Percentiles rank a stretch among this genome's conserved stretches.
phyloP scores from a whole-genome alignment of 768 basidiomycete species.

The Lactifluus pinguis region DNA sequence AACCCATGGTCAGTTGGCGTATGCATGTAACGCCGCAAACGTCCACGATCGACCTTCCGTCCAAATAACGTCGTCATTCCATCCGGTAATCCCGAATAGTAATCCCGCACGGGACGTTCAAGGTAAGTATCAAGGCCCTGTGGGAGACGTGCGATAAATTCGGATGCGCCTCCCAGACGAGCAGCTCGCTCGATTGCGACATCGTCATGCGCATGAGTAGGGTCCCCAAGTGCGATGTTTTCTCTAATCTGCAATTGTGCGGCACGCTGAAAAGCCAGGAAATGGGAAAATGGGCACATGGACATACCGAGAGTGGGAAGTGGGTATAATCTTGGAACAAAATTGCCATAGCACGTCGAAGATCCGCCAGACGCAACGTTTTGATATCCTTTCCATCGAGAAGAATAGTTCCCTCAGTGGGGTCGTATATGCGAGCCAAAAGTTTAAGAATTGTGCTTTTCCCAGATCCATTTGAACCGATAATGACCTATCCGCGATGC shows the following conservation, averaged over 20 bases:
- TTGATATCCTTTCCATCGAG: constrained; percentile 56
- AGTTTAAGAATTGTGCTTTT: constrained; percentile 78
- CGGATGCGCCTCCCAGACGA: constrained; percentile 56
- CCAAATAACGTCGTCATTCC: constrained; percentile 59
- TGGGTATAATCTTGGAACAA: constrained; percentile 78
- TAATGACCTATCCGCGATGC: constrained; percentile 47
- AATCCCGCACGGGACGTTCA: constrained; percentile 56
- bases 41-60: constrained; percentile 31
- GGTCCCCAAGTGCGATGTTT: constrained; percentile 70
- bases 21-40: not conserved
- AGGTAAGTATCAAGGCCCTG: constrained; percentile 67
- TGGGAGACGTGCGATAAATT: constrained; percentile 53
- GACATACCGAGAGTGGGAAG: constrained; percentile 64
- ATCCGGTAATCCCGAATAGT: constrained; percentile 56
- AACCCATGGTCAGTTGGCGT: constrained; percentile 22
- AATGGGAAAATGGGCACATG: not conserved
- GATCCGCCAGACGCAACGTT: constrained; percentile 50
- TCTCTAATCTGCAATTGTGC: constrained; percentile 48
- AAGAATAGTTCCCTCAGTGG: constrained; percentile 58
- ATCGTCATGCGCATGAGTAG: constrained; percentile 41
- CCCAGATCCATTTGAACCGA: constrained; percentile 69
- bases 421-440: constrained; percentile 61
- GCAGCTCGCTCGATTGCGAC: constrained; percentile 60
- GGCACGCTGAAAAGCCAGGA: not conserved
- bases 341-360: constrained; percentile 60